Conservation (phyloP, 2,329 filamentous ascomycete species). For the Sporothrix brasiliensis region DNA sequence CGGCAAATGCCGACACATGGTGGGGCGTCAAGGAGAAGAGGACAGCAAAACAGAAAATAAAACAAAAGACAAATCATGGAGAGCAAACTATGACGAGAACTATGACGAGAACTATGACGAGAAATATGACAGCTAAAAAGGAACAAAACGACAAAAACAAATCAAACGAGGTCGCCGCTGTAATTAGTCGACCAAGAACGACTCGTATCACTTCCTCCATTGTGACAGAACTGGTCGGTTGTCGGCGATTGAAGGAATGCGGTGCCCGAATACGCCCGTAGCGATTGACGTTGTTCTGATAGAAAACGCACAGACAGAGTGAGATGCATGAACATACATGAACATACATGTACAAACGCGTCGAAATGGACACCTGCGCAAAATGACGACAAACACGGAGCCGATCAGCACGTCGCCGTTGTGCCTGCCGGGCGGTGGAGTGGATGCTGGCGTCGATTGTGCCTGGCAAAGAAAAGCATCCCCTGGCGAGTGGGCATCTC, state of each 20-base stretch:
- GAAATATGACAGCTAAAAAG: not conserved
- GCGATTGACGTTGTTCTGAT: no score
- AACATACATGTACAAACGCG: no score
- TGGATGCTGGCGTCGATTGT: slow-evolving; percentile 7
- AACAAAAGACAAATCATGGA: not conserved
- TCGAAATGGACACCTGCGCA: not conserved
- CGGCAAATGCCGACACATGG: not conserved
- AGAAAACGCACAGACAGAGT: not conserved
- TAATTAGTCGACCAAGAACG: not conserved
- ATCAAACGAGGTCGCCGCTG: not conserved
- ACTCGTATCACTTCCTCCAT: not conserved
- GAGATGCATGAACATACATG: not conserved
- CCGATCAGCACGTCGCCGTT: slow-evolving; percentile 5
- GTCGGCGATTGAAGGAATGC: no score
- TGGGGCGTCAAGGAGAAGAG: no score
- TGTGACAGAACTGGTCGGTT: no score
- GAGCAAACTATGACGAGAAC: not conserved
- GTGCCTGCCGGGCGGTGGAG: no score
- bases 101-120: no score
- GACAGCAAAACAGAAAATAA: not conserved
- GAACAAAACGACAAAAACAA: not conserved
- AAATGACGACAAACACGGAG: slow-evolving; percentile 23
- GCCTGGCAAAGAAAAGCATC: slow-evolving; percentile 21
- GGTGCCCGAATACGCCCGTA: no score
- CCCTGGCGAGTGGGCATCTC: not conserved